Base-by-base conservation (phyloP, 2,329 filamentous ascomycete species). In the Venturiaceae sp. region DNA sequence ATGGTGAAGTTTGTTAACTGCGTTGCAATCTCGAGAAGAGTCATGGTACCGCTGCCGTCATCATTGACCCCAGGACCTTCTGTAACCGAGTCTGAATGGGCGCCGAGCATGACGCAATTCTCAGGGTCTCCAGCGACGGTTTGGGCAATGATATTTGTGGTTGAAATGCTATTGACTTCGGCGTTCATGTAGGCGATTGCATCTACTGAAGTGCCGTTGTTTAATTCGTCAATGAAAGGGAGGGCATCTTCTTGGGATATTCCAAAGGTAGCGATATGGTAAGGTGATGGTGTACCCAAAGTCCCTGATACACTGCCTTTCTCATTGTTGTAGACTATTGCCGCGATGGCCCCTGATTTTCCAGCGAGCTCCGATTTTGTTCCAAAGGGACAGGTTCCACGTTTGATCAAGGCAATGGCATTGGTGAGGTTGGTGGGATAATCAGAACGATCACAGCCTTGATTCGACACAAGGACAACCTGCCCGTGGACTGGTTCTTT, bases 261-360 rank as follows among this genome's bases (percentile, higher is more conserved):
- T 1, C 85, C 85, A 60, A 90, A 84, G 1, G 84, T 88, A 0
- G 88, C 83, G 5, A 88, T 76, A 64, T 90, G 83, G 3, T 74
- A 66, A 2, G 75, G 75, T 55, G 83, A 65, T 11, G 77, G 74
- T 1, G 32, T 30, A 9, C 30, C 87, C 3, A 94, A 76, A 1
- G 88, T 92, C 41, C 88, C 89, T 56, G 80, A 77, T 0, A 89
- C 70, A 5, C 73, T 69, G 1, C 83, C 87, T 1, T 79, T 72
- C 2, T 83, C 82, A 63, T 85, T 86, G 75, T 92, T 91, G 73
- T 89, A 92, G 54, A 94, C 77, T 14, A 94, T 73, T 0, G 85
- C 86, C 1, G 84, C 88, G 3, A 82, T 70, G 5, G 89, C 89
- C 23, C 88, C 87, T 1, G 86, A 86, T 53, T 59, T 46, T 11